A percentile compares a stretch with the other conserved stretches of the same genome.
These are phyloP conservation scores for Erodium moschatum DNA, from an alignment of 441 rosid genomes.

Conservation along the genomic window DNA sequence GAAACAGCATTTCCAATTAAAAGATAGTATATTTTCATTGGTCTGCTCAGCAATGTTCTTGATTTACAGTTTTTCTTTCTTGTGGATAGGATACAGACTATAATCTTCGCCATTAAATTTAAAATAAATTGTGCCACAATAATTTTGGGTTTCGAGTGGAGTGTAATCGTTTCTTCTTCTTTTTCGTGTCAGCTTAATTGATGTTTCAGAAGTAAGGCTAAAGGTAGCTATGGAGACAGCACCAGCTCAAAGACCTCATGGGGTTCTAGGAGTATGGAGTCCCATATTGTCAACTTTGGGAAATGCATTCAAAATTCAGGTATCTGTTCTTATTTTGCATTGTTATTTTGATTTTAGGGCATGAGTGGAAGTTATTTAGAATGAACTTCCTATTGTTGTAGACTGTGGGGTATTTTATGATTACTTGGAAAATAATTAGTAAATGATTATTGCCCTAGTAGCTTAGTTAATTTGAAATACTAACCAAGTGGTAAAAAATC, in stretches of 20 bases:
- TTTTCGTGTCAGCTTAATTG: slow-evolving; percentile 62
- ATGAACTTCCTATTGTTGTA: background rate
- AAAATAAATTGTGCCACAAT: background rate
- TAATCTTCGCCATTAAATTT: background rate
- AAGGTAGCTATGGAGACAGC: slow-evolving; percentile 89
- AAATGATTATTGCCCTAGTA: background rate
- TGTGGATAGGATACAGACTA: background rate
- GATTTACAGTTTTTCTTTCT: background rate
- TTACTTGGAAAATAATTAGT: background rate
- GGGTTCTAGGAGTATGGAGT: slow-evolving; percentile 94
- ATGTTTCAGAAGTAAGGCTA: slow-evolving; percentile 89
- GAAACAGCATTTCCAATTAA: background rate
- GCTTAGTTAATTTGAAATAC: background rate
- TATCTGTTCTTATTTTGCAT: slow-evolving; percentile 16
- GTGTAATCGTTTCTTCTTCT: slow-evolving; percentile 13
- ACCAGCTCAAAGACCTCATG: slow-evolving; percentile 90
- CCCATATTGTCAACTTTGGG: slow-evolving; percentile 93
- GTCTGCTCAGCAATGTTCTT: background rate
- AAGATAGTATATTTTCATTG: background rate
- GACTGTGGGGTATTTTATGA: background rate
- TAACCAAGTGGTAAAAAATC: no score
- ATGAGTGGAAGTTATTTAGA: background rate
- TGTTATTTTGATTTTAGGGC: background rate
- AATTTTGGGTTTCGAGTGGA: slow-evolving; percentile 10
- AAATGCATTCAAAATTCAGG: slow-evolving; percentile 97